A percentile compares a stretch with the other conserved stretches of the same genome.
Evolutionary conservation across 2,329 filamentous ascomycete species (phyloP).

Genomic region (Calonectria pseudoturangicola): DNA sequence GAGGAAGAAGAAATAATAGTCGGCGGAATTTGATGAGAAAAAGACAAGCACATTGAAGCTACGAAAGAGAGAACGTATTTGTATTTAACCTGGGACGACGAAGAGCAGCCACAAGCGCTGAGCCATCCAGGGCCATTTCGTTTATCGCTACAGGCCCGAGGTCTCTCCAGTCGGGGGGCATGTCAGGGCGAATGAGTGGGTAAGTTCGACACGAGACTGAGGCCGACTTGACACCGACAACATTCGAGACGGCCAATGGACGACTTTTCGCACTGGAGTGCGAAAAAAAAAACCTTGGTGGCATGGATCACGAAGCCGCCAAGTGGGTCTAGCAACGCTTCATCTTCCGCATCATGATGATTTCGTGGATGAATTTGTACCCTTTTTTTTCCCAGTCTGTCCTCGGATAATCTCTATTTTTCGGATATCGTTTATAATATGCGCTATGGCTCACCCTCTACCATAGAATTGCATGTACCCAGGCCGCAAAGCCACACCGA

Average conservation of each 20-base stretch:
- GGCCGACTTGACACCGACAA: background rate
- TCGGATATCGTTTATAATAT: background rate
- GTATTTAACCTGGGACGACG: background rate
- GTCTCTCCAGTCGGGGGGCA: background rate
- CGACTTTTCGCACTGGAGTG: conserved; percentile 26
- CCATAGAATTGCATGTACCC: too few species aligned
- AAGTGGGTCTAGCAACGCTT: background rate
- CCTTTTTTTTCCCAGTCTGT: background rate
- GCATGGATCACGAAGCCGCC: background rate
- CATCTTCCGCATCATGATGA: background rate
- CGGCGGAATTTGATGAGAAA: background rate
- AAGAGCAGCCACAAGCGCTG: background rate
- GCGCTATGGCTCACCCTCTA: too few species aligned
- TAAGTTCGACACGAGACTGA: background rate
- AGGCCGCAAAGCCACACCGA: too few species aligned
- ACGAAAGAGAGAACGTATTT: background rate
- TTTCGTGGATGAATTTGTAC: background rate
- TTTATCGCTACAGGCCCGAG: background rate
- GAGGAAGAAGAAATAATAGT: background rate
- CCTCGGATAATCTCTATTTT: background rate
- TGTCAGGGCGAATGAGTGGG: background rate
- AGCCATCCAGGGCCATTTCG: background rate
- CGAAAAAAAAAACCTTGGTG: conserved; percentile 10
- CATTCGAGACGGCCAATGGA: background rate
- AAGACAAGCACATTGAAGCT: background rate